phyloP scores from a whole-genome alignment of 495 filamentous ascomycete species.

The Penicillium parvum region DNA sequence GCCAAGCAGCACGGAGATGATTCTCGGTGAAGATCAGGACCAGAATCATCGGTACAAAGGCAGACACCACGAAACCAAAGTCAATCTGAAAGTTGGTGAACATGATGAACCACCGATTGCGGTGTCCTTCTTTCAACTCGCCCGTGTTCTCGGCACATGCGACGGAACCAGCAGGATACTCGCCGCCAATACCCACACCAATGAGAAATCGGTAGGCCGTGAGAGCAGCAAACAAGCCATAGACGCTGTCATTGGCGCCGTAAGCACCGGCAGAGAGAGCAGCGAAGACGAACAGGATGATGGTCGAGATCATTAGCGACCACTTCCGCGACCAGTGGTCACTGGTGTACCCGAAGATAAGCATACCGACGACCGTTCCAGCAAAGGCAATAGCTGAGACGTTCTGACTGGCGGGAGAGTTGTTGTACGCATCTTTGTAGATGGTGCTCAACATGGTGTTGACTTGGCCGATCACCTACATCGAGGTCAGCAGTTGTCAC shows the following conservation, averaged over 20 bases:
- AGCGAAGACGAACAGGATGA: slow-evolving; percentile 80
- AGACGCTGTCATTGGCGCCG: slow-evolving; percentile 55
- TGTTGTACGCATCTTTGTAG: slow-evolving; percentile 59
- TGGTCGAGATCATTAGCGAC: slow-evolving; percentile 72
- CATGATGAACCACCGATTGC: slow-evolving; percentile 88
- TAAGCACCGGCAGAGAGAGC: slow-evolving; percentile 75
- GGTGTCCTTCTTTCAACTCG: slow-evolving; percentile 71
- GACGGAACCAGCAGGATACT: slow-evolving; percentile 88
- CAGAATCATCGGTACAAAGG: slow-evolving; percentile 69
- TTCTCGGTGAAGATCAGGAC: slow-evolving; percentile 63
- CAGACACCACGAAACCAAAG: slow-evolving; percentile 68
- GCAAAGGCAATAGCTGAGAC: slow-evolving; percentile 80
- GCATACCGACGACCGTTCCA: slow-evolving; percentile 80
- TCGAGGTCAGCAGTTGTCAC: slow-evolving; percentile 4
- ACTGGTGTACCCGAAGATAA: slow-evolving; percentile 75
- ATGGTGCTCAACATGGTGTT: slow-evolving; percentile 62
- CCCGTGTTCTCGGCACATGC: slow-evolving; percentile 79
- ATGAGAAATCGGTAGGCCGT: slow-evolving; percentile 82
- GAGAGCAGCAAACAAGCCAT: slow-evolving; percentile 75
- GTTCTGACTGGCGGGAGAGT: slow-evolving; percentile 63
- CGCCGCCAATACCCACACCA: slow-evolving; percentile 61
- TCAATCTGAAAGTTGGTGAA: slow-evolving; percentile 92
- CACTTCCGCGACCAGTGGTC: slow-evolving; percentile 83
- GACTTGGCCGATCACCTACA: slow-evolving; percentile 76
- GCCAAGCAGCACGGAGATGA: slow-evolving; percentile 72